Conservation (phyloP, 2,329 filamentous ascomycete species). For the Aspergillus intermedius region DNA sequence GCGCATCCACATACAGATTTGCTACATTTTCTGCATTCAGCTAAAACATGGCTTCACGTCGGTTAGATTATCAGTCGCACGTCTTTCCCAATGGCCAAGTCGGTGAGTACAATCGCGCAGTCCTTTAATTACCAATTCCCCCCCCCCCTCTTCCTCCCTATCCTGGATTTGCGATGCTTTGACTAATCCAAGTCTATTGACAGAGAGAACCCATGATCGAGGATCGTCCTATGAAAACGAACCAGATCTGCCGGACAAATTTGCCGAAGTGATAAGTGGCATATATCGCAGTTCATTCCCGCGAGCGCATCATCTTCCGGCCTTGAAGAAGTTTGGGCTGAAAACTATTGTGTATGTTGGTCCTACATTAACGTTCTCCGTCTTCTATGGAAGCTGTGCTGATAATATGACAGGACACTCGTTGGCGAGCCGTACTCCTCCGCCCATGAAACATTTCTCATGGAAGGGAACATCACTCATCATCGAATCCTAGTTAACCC, state of each 20-base stretch:
- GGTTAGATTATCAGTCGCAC: neutral
- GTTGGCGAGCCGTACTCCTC: constrained; percentile 54
- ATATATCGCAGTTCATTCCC: constrained; percentile 83
- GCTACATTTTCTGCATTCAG: neutral
- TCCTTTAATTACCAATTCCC: neutral
- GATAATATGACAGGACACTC: constrained; percentile 45
- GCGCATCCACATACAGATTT: neutral
- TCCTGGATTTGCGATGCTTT: neutral
- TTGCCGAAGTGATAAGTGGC: constrained; percentile 65
- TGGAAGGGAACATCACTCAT: constrained; percentile 62
- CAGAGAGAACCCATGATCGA: neutral
- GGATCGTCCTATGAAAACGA: neutral
- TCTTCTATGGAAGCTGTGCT: neutral
- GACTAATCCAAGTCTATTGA: neutral
- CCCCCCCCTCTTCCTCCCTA: too few species aligned
- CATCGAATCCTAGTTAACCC: constrained; percentile 70
- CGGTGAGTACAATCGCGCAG: neutral
- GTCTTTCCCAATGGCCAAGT: neutral
- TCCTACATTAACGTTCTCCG: constrained; percentile 6
- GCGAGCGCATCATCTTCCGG: constrained; percentile 60
- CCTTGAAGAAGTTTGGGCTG: constrained; percentile 60
- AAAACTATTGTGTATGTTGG: constrained; percentile 68
- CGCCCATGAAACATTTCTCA: constrained; percentile 56
- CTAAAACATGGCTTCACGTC: neutral
- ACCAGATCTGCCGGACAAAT: constrained; percentile 57